Conservation (phyloP, 805 yeast genomes). For the Candida anglica region DNA sequence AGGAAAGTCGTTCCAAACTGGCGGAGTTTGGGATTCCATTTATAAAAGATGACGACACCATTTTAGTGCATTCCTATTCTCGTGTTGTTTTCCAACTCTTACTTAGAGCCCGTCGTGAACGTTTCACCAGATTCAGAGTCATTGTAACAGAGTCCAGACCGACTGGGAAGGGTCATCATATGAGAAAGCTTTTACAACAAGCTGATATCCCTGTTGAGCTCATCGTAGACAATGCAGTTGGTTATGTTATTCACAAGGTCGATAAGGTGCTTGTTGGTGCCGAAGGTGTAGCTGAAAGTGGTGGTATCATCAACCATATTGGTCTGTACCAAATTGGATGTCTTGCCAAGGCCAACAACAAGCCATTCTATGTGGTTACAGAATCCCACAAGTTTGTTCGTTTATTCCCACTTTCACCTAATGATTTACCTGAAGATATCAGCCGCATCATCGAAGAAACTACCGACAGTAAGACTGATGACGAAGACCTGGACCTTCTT, state of each 20-base stretch:
- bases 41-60: conserved; percentile 87
- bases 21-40: conserved; percentile 87
- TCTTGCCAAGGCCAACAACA: conserved; percentile 82
- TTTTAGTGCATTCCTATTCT: conserved; percentile 86
- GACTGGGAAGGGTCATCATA: conserved; percentile 64
- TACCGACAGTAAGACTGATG: conserved; percentile 17
- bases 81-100: conserved; percentile 83
- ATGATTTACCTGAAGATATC: conserved; percentile 67
- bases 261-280: conserved; percentile 97
- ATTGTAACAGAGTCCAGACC: conserved; percentile 93
- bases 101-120: conserved; percentile 66
- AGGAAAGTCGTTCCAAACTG: conserved; percentile 79
- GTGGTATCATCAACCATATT: conserved; percentile 93
- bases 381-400: conserved; percentile 96
- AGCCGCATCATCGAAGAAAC: conserved; percentile 14
- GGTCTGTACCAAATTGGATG: conserved; percentile 96
- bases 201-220: conserved; percentile 82
- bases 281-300: conserved; percentile 98
- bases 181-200: conserved; percentile 64
- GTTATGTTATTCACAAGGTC: conserved; percentile 83
- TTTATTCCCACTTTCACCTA: conserved; percentile 89
- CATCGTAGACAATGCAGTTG: conserved; percentile 91
- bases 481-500: conserved; percentile 12
- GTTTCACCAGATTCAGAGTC: conserved; percentile 79
- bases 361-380: conserved; percentile 90